A percentile compares a stretch with the other conserved stretches of the same genome.
Conservation (phyloP, 2,329 filamentous ascomycete genomes). For the Fusarium sp. region DNA sequence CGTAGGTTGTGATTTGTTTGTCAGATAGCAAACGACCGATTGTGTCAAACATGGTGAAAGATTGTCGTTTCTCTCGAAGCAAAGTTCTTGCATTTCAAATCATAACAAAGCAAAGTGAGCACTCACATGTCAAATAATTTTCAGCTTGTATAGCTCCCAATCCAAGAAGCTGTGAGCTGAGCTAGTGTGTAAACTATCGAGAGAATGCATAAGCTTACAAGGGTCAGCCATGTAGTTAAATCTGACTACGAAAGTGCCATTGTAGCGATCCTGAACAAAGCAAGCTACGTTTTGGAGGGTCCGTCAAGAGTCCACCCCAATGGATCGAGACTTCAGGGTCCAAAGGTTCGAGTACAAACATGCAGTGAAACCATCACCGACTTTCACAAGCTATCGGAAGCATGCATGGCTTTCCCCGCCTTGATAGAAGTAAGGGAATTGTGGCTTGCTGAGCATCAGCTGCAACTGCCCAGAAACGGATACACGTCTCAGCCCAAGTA, state of each 20-base stretch:
- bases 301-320: neutral
- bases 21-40: neutral
- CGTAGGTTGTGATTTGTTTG: constrained; percentile 10
- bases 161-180: too few species aligned
- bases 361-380: constrained; percentile 10
- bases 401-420: constrained; percentile 16
- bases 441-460: constrained; percentile 25
- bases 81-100: neutral
- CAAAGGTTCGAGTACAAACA: neutral
- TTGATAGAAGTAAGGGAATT: constrained; percentile 7
- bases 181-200: too few species aligned
- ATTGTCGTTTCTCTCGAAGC: neutral
- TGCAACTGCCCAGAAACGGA: constrained; percentile 19
- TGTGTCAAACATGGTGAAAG: neutral
- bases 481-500: neutral
- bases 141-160: too few species aligned
- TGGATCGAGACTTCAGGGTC: constrained; percentile 1
- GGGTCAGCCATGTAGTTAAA: too few species aligned
- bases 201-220: too few species aligned
- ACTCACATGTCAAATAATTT: neutral
- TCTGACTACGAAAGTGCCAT: too few species aligned
- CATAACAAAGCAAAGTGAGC: constrained; percentile 12
- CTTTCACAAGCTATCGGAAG: constrained; percentile 10
- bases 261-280: too few species aligned
- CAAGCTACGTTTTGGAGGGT: too few species aligned